phyloP scores from a whole-genome alignment of 768 basidiomycete species.

The Auriscalpium microsporum region DNA sequence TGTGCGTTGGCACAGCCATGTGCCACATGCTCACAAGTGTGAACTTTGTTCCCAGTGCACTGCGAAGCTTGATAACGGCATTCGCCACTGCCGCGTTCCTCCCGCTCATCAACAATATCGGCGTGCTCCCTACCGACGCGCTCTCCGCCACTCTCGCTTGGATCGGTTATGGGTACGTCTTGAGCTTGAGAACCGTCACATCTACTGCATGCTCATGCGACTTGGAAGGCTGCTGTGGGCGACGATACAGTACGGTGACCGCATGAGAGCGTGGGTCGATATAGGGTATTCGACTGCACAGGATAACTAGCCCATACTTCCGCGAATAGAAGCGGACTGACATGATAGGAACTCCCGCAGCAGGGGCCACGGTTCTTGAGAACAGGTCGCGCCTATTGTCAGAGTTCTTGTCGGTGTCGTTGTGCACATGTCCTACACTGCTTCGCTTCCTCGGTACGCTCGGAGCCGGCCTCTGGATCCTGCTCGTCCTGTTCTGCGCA shows the following conservation, averaged over 20 bases:
- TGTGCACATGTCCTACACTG: no score
- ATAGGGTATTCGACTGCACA: constrained; percentile 43
- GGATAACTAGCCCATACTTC: constrained; percentile 17
- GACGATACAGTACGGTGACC: constrained; percentile 47
- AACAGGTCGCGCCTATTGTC: no score
- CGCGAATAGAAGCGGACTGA: no score
- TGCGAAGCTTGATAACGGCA: constrained; percentile 38
- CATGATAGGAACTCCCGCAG: no score
- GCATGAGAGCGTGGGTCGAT: constrained; percentile 49
- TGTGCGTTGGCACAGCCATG: constrained; percentile 29
- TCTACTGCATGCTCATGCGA: neutral
- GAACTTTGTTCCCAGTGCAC: constrained; percentile 27
- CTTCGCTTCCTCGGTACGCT: no score
- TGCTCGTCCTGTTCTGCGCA: no score
- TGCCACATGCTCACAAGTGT: no score
- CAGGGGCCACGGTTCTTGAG: no score
- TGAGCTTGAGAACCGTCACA: neutral
- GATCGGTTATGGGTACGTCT: constrained; percentile 44
- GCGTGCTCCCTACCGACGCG: constrained; percentile 42
- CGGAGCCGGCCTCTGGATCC: no score
- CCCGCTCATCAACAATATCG: constrained; percentile 45
- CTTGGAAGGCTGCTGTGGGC: constrained; percentile 38
- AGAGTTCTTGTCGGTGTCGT: no score
- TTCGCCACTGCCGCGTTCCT: constrained; percentile 38
- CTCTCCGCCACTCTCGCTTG: constrained; percentile 38